Conservation (phyloP, 2,329 filamentous ascomycete species). For the Phialophora chinensis region DNA sequence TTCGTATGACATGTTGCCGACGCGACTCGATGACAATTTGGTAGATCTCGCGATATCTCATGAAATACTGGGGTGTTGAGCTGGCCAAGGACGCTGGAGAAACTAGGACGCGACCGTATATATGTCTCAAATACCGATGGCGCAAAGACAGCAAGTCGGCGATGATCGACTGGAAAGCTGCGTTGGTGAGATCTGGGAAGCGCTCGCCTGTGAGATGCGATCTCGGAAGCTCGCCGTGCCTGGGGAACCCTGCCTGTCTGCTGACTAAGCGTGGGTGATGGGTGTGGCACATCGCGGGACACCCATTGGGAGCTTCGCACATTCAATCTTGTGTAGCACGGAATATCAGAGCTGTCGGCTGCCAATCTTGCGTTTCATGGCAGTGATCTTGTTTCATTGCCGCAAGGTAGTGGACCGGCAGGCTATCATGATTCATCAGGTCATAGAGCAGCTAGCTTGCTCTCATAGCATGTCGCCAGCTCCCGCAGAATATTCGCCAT, state of each 20-base stretch:
- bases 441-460: conserved; percentile 13
- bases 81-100: not conserved
- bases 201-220: not conserved
- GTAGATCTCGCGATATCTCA: not conserved
- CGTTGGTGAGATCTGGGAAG: not conserved
- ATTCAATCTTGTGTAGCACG: no score
- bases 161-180: not conserved
- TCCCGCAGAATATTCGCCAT: conserved; percentile 38
- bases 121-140: not conserved
- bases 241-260: not conserved
- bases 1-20: conserved; percentile 48
- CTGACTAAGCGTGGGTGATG: not conserved
- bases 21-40: not conserved
- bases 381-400: not conserved
- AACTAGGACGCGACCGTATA: not conserved
- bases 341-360: not conserved
- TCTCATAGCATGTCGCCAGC: conserved; percentile 37
- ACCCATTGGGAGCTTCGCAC: not conserved
- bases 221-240: not conserved
- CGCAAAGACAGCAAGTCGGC: not conserved
- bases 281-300: no score
- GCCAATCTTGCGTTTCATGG: not conserved
- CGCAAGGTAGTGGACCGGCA: not conserved
- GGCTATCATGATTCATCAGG: not conserved
- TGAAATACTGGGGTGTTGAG: not conserved